phyloP scores from a whole-genome alignment of 164 flowering plant genomes.

The Chloranthus sessilifolius region DNA sequence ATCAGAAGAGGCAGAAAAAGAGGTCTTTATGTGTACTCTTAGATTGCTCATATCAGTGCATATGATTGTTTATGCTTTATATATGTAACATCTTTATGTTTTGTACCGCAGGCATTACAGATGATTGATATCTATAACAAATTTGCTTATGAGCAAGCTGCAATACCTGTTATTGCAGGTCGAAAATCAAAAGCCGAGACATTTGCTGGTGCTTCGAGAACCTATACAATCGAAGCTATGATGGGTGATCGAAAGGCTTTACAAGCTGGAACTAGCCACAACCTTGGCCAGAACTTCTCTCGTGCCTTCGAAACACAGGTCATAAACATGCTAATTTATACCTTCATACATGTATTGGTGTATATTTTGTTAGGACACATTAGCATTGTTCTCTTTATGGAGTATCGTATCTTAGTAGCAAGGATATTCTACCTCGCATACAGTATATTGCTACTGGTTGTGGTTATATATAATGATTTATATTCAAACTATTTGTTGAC shows the following conservation, averaged over 20 bases:
- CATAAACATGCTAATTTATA: neutral
- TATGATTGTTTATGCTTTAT: neutral
- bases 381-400: no score
- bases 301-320: slow-evolving; percentile 96
- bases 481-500: no score
- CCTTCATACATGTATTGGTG: no score
- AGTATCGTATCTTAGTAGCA: no score
- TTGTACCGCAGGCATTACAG: slow-evolving; percentile 71
- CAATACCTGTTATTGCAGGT: slow-evolving; percentile 93
- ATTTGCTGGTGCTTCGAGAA: slow-evolving; percentile 92
- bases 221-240: slow-evolving; percentile 99
- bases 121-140: slow-evolving; percentile 86
- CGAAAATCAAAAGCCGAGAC: slow-evolving; percentile 89
- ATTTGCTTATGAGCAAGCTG: slow-evolving; percentile 95
- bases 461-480: no score
- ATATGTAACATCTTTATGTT: slow-evolving; percentile 19
- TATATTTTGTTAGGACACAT: no score
- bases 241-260: slow-evolving; percentile 96
- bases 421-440: no score
- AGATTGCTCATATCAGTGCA: neutral
- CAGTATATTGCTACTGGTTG: no score
- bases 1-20: slow-evolving; percentile 90
- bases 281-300: slow-evolving; percentile 95
- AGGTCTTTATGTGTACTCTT: slow-evolving; percentile 40
- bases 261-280: slow-evolving; percentile 99